phyloP scores from a whole-genome alignment of 768 basidiomycete genomes.

The Russula earlei region DNA sequence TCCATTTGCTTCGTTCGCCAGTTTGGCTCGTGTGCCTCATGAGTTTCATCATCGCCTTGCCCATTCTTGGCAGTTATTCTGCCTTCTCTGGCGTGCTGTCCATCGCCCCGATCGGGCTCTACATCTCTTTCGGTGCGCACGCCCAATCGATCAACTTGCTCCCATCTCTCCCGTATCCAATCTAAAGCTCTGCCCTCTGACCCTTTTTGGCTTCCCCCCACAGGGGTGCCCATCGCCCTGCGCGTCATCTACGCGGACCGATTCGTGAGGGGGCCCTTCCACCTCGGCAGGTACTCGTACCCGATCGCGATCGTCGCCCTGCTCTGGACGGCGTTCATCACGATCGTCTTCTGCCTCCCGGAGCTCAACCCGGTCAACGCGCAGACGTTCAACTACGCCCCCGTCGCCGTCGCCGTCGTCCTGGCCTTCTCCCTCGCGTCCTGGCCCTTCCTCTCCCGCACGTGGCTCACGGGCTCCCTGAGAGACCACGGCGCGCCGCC shows the following conservation, averaged over 20 bases:
- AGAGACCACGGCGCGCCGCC: no score
- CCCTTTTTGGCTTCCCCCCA: no score
- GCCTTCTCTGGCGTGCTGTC: conserved; percentile 49
- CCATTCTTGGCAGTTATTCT: conserved; percentile 61
- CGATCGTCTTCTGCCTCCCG: conserved; percentile 65
- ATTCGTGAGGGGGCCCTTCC: conserved; percentile 63
- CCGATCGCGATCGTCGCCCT: conserved; percentile 52
- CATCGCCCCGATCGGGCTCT: conserved; percentile 68
- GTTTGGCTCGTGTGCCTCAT: conserved; percentile 75
- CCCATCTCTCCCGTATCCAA: no score
- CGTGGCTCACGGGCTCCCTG: conserved; percentile 63
- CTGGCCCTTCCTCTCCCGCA: conserved; percentile 61
- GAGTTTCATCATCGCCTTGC: conserved; percentile 65
- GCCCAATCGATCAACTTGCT: no score
- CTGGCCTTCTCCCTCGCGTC: conserved; percentile 50
- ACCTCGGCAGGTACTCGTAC: conserved; percentile 54
- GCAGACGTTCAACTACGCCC: conserved; percentile 63
- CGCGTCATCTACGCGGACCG: conserved; percentile 49
- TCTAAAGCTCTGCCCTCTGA: no score
- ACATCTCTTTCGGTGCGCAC: conserved; percentile 57
- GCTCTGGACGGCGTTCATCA: conserved; percentile 60
- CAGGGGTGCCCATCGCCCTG: neutral
- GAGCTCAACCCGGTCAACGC: conserved; percentile 58
- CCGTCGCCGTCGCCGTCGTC: conserved; percentile 68
- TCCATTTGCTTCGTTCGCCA: conserved; percentile 20